Conservation (phyloP, 306 rosid species). For the Quercus agrifolia region DNA sequence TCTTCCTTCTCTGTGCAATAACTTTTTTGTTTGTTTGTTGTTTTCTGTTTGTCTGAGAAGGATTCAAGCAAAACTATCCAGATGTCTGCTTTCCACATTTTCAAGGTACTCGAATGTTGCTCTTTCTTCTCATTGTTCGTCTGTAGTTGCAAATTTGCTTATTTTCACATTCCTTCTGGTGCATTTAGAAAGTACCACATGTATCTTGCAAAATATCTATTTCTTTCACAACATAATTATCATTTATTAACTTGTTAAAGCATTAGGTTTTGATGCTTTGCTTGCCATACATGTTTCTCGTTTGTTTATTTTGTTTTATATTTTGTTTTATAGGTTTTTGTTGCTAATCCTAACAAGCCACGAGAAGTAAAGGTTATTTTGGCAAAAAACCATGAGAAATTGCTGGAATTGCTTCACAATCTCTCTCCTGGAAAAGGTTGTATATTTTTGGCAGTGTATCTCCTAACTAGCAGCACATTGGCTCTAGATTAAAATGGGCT, state of each 20-base stretch:
- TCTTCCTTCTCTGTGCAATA: constrained; percentile 24
- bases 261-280: not conserved
- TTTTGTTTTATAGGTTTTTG: constrained; percentile 53
- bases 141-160: not conserved
- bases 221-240: not conserved
- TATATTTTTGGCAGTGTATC: constrained; percentile 7
- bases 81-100: constrained; percentile 92
- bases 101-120: constrained; percentile 58
- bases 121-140: not conserved
- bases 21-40: constrained; percentile 3
- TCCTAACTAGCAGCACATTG: not conserved
- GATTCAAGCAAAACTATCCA: constrained; percentile 96
- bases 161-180: not conserved
- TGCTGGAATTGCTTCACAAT: constrained; percentile 68
- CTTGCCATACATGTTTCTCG: not conserved
- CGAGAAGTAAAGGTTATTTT: constrained; percentile 77
- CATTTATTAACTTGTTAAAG: not conserved
- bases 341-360: constrained; percentile 92
- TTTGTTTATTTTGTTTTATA: constrained; percentile 1
- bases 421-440: constrained; percentile 86
- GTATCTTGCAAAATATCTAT: not conserved
- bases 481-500: too few species aligned
- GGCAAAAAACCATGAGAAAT: constrained; percentile 71
- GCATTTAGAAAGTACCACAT: not conserved
- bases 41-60: constrained; percentile 40